Base-by-base conservation (phyloP, 2,329 filamentous ascomycete species). In the Ophiostoma angusticollis region DNA sequence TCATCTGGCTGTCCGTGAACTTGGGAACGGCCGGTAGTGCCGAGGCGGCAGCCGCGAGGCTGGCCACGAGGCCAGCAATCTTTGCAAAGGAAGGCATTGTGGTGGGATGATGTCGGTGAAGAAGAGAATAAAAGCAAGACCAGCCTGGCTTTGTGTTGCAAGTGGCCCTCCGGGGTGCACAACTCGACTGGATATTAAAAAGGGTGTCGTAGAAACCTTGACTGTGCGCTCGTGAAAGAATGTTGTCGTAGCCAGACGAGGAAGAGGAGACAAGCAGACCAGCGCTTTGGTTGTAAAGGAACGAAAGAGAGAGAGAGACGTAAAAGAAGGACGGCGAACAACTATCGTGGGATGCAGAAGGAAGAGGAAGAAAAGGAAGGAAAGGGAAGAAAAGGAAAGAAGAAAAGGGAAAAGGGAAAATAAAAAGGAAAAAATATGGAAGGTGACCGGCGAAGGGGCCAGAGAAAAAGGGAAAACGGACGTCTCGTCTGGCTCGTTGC, bases 81-180 rank as follows among this genome's bases (percentile, higher is more conserved):
- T 64, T 70, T 54, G 61, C 65, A 45, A 64, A 50, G 35, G 60
- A 65, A 59, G 63, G 61, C 63, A 67, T 66, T 31, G 56, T 60
- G 42, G 14, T 43, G 59, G 50, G 14, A 23, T 31, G n/a, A 48
- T 41, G 40, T 48, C 39, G 9, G 46, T 33, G 39, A 40, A 35
- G 11, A 45, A 47, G 16, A 34, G 45, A 45, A 43, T 43, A 44
- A 51, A 52, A 56, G 50, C 49, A 58, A 59, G 50, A 57, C 57
- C 56, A 62, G 61, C 51, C 56, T 61, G 50, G 58, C 54, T 58
- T 54, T 58, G n/a, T n/a, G n/a, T n/a, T n/a, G n/a, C n/a, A 51
- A 55, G 52, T 45, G 36, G 47, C 50, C 50, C 47, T 50, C 49
- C 43, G 41, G 53, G 52, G 50, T 52, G 21, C 18, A 33, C 35